These are phyloP conservation scores for Phoma sp. DNA, from an alignment of 2,329 filamentous ascomycete species.

Conservation along the genomic window DNA sequence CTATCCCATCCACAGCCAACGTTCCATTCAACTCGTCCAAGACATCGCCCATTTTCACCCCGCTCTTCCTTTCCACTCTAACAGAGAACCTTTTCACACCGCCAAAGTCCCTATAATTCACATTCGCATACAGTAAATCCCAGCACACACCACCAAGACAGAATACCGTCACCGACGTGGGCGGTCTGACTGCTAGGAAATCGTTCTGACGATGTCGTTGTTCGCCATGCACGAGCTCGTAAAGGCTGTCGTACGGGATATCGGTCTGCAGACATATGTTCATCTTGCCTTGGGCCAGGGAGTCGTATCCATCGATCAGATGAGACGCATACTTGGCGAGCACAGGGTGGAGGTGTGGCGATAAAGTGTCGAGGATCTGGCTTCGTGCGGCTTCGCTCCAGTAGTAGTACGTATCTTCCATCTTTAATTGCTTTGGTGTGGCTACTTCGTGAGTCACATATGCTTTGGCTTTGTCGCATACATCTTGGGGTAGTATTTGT, in stretches of 20 bases:
- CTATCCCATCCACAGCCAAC: not conserved
- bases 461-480: not conserved
- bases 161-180: slow-evolving; percentile 1
- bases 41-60: slow-evolving; percentile 21
- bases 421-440: not conserved
- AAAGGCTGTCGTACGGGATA: not conserved
- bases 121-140: slow-evolving; percentile 5
- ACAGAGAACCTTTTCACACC: slow-evolving; percentile 11
- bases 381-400: slow-evolving; percentile 18
- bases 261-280: slow-evolving; percentile 1
- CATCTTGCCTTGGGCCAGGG: not conserved
- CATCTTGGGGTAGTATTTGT: not conserved
- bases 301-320: slow-evolving; percentile 2
- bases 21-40: slow-evolving; percentile 18
- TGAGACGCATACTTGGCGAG: not conserved
- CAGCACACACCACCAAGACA: not conserved
- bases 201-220: not conserved
- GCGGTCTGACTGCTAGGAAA: not conserved
- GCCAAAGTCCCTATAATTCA: not conserved
- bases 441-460: not conserved
- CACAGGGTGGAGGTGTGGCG: slow-evolving; percentile 16
- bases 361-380: slow-evolving; percentile 9
- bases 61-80: slow-evolving; percentile 17
- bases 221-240: not conserved
- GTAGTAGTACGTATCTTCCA: slow-evolving; percentile 18